Base-by-base conservation (phyloP, 192 early-diverging fungal genomes). In the Podila verticillata region DNA sequence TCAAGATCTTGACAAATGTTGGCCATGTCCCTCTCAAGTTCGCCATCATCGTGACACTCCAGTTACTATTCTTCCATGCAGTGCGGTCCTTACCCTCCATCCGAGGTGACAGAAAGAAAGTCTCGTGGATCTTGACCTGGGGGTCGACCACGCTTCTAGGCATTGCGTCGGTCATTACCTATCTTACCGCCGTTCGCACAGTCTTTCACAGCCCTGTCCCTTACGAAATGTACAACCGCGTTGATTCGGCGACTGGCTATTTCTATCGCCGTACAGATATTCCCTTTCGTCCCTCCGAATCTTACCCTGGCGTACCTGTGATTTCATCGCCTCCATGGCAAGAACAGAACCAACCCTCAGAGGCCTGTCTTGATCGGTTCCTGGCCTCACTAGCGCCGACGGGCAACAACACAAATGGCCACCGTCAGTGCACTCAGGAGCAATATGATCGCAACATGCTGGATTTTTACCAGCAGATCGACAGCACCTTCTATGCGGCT, bases 111-210 rank as follows among this genome's bases (percentile, higher is more conserved):
- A 54, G 24, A n/a, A 54, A 26, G 51, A 12, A 17, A 26, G 7
- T 54, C 51, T 54, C 51, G 22, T 54, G 51, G 51, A 54, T 54
- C 24, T 6, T 54, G n/a, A 54, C 51, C 51, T 54, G 51, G 51
- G 51, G 20, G 5, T 54, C 51, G 9, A 54, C 51, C 20, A 24
- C 51, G 0, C 0, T 54, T 10, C 20, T 54, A 7, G 20, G n/a
- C 2, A 2, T 54, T 26, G 5, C 22, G 15, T 54, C 24, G 6
- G 8, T 54, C 22, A 54, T 54, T 6, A 54, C 51, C 1, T 54
- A 54, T 26, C 24, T 54, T 26, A 10, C 20, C n/a, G 20, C 9
- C 24, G 51, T 26, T 54, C 51, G 51, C 5, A 54, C 51, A 7
- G 24, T 54, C 5, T 54, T 54, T 10, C 51, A 54, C 8, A 4